Conservation (phyloP, 768 basidiomycete genomes). For the Suillus clintonianus region DNA sequence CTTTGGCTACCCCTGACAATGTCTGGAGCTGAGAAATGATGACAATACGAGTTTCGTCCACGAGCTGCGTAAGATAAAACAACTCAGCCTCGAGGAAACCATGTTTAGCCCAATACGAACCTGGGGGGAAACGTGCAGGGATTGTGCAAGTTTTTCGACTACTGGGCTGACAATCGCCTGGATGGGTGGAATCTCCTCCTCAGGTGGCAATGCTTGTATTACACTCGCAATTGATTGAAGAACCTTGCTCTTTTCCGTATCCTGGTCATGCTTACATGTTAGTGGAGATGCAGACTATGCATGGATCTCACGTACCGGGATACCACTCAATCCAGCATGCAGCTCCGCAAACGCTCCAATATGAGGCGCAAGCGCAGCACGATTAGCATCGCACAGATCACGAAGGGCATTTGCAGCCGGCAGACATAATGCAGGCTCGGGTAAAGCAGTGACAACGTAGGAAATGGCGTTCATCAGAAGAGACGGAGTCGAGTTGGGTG, state of each 20-base stretch:
- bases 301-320: constrained; percentile 57
- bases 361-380: constrained; percentile 79
- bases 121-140: constrained; percentile 53
- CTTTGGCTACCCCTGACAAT: constrained; percentile 83
- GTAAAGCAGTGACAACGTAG: constrained; percentile 71
- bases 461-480: constrained; percentile 65
- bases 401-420: constrained; percentile 82
- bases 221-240: constrained; percentile 92
- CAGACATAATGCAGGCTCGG: constrained; percentile 63
- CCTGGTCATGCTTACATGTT: constrained; percentile 40
- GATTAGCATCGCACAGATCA: constrained; percentile 87
- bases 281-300: background rate
- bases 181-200: constrained; percentile 76
- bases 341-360: constrained; percentile 84
- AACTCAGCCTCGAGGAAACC: background rate
- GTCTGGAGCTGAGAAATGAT: constrained; percentile 78
- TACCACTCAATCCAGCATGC: constrained; percentile 70
- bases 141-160: constrained; percentile 64
- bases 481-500: constrained; percentile 34
- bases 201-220: constrained; percentile 83
- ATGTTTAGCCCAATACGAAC: constrained; percentile 37
- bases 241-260: constrained; percentile 87
- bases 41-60: constrained; percentile 67
- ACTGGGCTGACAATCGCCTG: constrained; percentile 80
- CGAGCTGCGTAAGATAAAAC: constrained; percentile 44